phyloP scores from a whole-genome alignment of 805 yeast genomes.

The Ogataea kodamae region DNA sequence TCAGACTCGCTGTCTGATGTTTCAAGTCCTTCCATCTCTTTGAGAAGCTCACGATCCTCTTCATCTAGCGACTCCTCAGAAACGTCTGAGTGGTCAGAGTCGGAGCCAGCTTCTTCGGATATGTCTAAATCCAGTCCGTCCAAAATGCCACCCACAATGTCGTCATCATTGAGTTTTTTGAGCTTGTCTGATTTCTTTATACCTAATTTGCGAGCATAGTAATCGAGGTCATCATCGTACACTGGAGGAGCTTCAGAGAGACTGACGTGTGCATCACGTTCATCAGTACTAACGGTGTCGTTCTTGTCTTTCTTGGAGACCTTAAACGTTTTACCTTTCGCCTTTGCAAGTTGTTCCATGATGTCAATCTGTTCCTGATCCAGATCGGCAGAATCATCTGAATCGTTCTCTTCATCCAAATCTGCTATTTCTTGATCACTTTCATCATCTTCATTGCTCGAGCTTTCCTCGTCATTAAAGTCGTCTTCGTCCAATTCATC shows the following conservation, averaged over 20 bases:
- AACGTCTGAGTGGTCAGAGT: slow-evolving; percentile 18
- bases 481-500: slow-evolving; percentile 18
- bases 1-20: slow-evolving; percentile 22
- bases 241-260: slow-evolving; percentile 44
- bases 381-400: too few species aligned
- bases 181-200: slow-evolving; percentile 53
- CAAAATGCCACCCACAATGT: slow-evolving; percentile 74
- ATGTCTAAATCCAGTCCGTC: slow-evolving; percentile 67
- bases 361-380: too few species aligned
- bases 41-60: slow-evolving; percentile 27
- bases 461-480: slow-evolving; percentile 11
- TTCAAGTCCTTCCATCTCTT: slow-evolving; percentile 33
- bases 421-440: slow-evolving; percentile 44
- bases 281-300: too few species aligned
- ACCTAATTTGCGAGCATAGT: slow-evolving; percentile 80
- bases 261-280: too few species aligned
- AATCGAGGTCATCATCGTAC: slow-evolving; percentile 77
- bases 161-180: slow-evolving; percentile 58
- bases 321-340: too few species aligned
- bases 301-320: too few species aligned
- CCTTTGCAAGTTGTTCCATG: too few species aligned
- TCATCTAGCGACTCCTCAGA: slow-evolving; percentile 30
- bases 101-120: slow-evolving; percentile 12
- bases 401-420: too few species aligned
- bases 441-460: slow-evolving; percentile 11